phyloP scores from a whole-genome alignment of 108 stramenopile genomes.

The Nitzschia sp. region DNA sequence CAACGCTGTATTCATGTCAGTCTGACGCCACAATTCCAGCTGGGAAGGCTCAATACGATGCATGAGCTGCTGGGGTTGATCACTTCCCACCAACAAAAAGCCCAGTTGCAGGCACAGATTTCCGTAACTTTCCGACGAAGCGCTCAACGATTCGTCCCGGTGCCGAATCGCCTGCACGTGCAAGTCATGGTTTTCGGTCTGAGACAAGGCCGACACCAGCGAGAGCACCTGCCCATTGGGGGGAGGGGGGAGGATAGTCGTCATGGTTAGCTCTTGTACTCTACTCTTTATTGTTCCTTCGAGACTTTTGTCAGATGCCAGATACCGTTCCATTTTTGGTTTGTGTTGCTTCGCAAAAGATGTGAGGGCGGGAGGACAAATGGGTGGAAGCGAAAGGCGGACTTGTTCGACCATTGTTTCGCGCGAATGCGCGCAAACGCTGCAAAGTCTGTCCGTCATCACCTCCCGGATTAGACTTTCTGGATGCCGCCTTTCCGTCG shows the following conservation, averaged over 20 bases:
- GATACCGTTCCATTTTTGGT: neutral
- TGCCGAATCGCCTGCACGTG: constrained; percentile 76
- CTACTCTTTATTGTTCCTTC: constrained; percentile 3
- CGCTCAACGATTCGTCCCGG: constrained; percentile 66
- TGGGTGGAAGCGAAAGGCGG: neutral
- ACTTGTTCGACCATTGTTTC: neutral
- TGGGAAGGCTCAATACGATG: constrained; percentile 38
- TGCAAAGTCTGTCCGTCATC: too few relatives aligned
- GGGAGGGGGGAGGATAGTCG: constrained; percentile 49
- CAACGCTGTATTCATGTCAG: constrained; percentile 37
- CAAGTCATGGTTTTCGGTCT: constrained; percentile 57
- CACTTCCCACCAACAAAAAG: constrained; percentile 42
- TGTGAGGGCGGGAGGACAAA: neutral
- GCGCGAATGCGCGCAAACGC: too few relatives aligned
- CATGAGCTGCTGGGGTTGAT: constrained; percentile 35
- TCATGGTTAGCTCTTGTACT: constrained; percentile 8
- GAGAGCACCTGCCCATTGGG: constrained; percentile 67
- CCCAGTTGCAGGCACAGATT: constrained; percentile 63
- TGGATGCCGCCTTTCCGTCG: too few relatives aligned
- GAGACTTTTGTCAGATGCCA: neutral
- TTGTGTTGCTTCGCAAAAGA: neutral
- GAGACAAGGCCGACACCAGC: constrained; percentile 73
- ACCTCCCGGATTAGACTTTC: too few relatives aligned
- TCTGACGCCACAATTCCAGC: constrained; percentile 55
- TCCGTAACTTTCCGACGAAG: constrained; percentile 58